A percentile compares a stretch with the other conserved stretches of the same genome.
These are phyloP conservation scores for Danielia oregonensis DNA, from an alignment of 805 yeast genomes.

Conservation along the genomic window DNA sequence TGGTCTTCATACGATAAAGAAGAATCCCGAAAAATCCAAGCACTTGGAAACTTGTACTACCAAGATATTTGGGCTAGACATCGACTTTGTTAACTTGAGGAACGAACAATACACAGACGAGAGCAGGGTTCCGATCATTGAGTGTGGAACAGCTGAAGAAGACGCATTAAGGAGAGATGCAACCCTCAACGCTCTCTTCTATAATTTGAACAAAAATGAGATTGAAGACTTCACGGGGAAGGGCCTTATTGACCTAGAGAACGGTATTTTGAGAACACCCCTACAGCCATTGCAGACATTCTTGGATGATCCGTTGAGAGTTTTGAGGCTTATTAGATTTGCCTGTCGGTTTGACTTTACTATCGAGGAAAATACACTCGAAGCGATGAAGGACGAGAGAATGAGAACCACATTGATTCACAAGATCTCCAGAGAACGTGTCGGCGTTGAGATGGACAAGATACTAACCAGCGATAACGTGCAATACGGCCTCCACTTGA, in stretches of 20 bases:
- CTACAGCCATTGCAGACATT: conserved; percentile 81
- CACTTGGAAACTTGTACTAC: conserved; percentile 97
- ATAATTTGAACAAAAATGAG: conserved; percentile 61
- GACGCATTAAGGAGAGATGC: conserved; percentile 96
- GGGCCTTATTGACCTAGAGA: conserved; percentile 69
- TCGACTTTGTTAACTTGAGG: conserved; percentile 91
- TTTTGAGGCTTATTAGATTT: conserved; percentile 79
- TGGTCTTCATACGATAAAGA: conserved; percentile 72
- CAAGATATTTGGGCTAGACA: conserved; percentile 73
- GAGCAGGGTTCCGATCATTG: conserved; percentile 80
- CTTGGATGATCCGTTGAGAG: conserved; percentile 90
- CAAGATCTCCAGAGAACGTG: conserved; percentile 86
- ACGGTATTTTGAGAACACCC: conserved; percentile 83
- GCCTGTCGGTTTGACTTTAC: conserved; percentile 72
- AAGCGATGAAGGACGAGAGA: conserved; percentile 59
- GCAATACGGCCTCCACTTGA: conserved; percentile 55
- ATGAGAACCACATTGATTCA: conserved; percentile 57
- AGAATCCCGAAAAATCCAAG: conserved; percentile 93
- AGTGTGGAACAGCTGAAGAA: conserved; percentile 85
- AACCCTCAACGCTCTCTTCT: conserved; percentile 87
- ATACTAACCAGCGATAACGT: conserved; percentile 65
- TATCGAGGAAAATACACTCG: conserved; percentile 54
- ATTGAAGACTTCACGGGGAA: conserved; percentile 82
- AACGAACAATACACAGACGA: conserved; percentile 80
- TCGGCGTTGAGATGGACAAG: conserved; percentile 82